Conservation (phyloP, 345 rosid genomes). For the Excoecaria cochinchinensis region DNA sequence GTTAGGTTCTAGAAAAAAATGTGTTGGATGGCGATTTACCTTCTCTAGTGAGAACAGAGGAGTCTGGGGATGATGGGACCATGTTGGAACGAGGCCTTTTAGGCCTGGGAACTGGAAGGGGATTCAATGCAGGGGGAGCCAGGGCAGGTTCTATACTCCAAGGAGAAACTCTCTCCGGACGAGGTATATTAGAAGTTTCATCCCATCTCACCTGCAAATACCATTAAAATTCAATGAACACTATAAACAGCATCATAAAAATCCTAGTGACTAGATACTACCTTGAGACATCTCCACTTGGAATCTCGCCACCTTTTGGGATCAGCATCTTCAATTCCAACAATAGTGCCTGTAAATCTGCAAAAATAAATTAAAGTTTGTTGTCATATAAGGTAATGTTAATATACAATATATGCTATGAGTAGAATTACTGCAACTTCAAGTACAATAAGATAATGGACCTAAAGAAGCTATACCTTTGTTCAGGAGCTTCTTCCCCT, state of each 20-base stretch:
- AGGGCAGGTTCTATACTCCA: slow-evolving; percentile 53
- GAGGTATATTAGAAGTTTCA: slow-evolving; percentile 40
- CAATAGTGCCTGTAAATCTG: slow-evolving; percentile 56
- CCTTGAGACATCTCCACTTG: slow-evolving; percentile 64
- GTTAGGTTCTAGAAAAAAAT: background rate
- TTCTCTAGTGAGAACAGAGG: slow-evolving; percentile 43
- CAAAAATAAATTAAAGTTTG: background rate
- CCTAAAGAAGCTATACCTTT: slow-evolving; percentile 33
- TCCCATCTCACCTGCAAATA: slow-evolving; percentile 54
- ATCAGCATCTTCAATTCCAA: slow-evolving; percentile 53
- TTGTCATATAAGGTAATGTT: too few relatives aligned
- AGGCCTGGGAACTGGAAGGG: slow-evolving; percentile 37
- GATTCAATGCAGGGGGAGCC: slow-evolving; percentile 42
- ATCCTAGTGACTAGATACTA: slow-evolving; percentile 3
- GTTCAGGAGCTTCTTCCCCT: slow-evolving; percentile 59
- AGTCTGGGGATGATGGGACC: slow-evolving; percentile 34
- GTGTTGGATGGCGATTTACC: slow-evolving; percentile 22
- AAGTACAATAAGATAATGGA: background rate
- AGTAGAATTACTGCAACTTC: background rate
- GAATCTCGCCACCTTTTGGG: slow-evolving; percentile 52
- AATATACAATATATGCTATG: too few relatives aligned
- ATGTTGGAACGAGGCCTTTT: slow-evolving; percentile 45
- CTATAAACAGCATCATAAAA: background rate
- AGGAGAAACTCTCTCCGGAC: slow-evolving; percentile 57
- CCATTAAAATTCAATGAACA: background rate